Base-by-base conservation (phyloP, 2,329 filamentous ascomycete species). In the Xylaria sp. region DNA sequence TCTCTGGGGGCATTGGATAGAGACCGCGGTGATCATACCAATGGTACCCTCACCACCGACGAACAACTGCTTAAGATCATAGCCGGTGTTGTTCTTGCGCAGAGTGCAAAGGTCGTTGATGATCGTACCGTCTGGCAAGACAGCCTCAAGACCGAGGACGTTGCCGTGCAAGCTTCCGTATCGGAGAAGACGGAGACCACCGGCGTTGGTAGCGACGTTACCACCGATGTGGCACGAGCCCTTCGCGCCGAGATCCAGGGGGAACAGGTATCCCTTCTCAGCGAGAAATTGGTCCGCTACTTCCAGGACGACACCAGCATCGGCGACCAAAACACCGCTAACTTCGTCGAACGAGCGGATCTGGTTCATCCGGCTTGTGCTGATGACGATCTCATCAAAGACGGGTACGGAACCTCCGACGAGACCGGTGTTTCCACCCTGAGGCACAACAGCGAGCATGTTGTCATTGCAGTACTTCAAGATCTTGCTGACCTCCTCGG, bases 1-100 rank as follows among this genome's bases (percentile, higher is more conserved):
- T 16, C 91, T 84, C 71, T 92, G 92, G 0, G 94, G 92, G 70
- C 92, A 97, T 67, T 93, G 82, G 63, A 99, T 89, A 2, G 92
- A 92, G 44, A 97, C 82, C 52, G 85, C 92, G 16, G 94, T 99
- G 69, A 99, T 90, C 69, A 97, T 89, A 56, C 94, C 94, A 64
- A 97, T 89, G 4, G 94, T 97, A 23, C 94, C 94, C 75, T 99
- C 94, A 37, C 87, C 90, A 51, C 94, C 94, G 69, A 99, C 96
- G 74, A 99, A 97, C 42, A 89, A 72, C 69, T 86, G 83, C 67
- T 80, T 78, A 64, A 85, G 73, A 73, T 99, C 95, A 76, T 97
- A 99, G 34, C 94, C 94, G 1, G 94, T 99, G 78, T 99, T 99
- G 81, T 99, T 97, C 81, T 99, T 99, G 66, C 94, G 86, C 59